A percentile compares a stretch with the other conserved stretches of the same genome.
These are phyloP conservation scores for Phellinidium pouzarii DNA, from an alignment of 1,284 basidiomycete genomes.

Conservation along the genomic window DNA sequence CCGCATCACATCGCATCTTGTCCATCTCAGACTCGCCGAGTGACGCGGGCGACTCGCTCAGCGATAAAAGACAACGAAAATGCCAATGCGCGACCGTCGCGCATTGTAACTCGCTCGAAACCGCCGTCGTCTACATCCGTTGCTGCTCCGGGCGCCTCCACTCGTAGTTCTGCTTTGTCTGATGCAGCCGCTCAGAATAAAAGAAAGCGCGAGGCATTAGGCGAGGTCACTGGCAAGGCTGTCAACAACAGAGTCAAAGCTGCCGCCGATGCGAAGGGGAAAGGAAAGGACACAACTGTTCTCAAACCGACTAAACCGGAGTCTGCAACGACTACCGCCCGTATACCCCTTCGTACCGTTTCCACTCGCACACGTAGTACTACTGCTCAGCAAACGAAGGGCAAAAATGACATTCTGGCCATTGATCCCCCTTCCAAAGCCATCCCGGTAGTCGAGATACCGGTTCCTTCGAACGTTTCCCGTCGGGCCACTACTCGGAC, in stretches of 20 bases:
- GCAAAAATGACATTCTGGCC: conserved; percentile 43
- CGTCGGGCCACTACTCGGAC: conserved; percentile 21
- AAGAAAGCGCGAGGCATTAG: conserved; percentile 68
- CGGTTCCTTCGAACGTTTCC: conserved; percentile 3
- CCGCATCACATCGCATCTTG: conserved; percentile 7
- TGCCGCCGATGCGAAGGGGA: conserved; percentile 34
- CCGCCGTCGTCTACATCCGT: conserved; percentile 38
- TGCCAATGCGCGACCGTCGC: conserved; percentile 43
- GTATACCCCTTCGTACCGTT: conserved; percentile 27
- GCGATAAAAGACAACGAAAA: conserved; percentile 58
- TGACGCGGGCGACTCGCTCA: conserved; percentile 47
- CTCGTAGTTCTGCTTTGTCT: conserved; percentile 30
- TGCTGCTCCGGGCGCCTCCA: conserved; percentile 27
- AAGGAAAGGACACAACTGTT: conserved; percentile 34
- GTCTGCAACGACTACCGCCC: conserved; percentile 24
- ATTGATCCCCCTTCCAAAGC: conserved; percentile 36
- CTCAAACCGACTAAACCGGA: conserved; percentile 29
- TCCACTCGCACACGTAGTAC: conserved; percentile 26
- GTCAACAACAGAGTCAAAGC: conserved; percentile 31
- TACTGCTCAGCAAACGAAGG: conserved; percentile 23
- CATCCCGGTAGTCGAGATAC: conserved; percentile 12
- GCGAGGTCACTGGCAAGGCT: conserved; percentile 49
- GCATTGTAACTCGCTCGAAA: conserved; percentile 53
- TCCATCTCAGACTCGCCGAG: conserved; percentile 45
- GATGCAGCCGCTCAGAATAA: conserved; percentile 46